Conservation (phyloP, 177 flowering plant species). For the Vitis hybrid region DNA sequence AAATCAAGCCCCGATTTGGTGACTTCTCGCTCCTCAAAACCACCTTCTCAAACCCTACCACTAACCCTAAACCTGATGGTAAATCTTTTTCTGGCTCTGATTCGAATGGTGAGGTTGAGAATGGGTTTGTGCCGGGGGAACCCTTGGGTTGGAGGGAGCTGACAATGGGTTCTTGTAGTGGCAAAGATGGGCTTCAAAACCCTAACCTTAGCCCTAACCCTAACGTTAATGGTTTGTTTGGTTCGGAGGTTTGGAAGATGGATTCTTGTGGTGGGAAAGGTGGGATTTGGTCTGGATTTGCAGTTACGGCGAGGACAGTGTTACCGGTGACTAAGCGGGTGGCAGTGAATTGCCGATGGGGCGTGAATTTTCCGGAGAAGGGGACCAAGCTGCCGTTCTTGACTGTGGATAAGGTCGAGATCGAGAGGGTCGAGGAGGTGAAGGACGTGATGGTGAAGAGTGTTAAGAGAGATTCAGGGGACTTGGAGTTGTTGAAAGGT, state of each 20-base stretch:
- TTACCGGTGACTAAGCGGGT: conserved; percentile 59
- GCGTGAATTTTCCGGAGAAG: conserved; percentile 54
- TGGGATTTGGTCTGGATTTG: conserved; percentile 56
- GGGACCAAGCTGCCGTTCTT: conserved; percentile 50
- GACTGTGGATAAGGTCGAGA: conserved; percentile 64
- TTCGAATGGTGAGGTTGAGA: conserved; percentile 5
- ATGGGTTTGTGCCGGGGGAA: conserved; percentile 16
- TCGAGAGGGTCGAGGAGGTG: conserved; percentile 59
- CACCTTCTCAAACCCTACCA: conserved; percentile 21
- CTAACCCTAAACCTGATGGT: conserved; percentile 15
- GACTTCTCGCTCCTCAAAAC: conserved; percentile 60
- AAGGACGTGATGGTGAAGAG: conserved; percentile 19
- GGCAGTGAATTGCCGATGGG: conserved; percentile 65
- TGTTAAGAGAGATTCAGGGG: conserved; percentile 21
- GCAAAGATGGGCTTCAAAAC: neutral
- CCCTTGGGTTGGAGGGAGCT: conserved; percentile 24
- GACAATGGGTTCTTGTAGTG: conserved; percentile 23
- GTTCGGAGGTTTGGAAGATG: conserved; percentile 25
- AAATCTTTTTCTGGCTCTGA: conserved; percentile 3
- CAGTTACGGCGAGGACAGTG: conserved; percentile 54
- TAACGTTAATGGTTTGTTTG: neutral
- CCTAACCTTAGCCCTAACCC: conserved; percentile 3
- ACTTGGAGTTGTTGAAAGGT: conserved; percentile 65
- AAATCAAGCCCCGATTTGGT: conserved; percentile 74
- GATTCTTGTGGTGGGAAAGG: conserved; percentile 22